A percentile compares a stretch with the other conserved stretches of the same genome.
phyloP scores from a whole-genome alignment of 345 rosid species.

The Capsella bursapastoris region DNA sequence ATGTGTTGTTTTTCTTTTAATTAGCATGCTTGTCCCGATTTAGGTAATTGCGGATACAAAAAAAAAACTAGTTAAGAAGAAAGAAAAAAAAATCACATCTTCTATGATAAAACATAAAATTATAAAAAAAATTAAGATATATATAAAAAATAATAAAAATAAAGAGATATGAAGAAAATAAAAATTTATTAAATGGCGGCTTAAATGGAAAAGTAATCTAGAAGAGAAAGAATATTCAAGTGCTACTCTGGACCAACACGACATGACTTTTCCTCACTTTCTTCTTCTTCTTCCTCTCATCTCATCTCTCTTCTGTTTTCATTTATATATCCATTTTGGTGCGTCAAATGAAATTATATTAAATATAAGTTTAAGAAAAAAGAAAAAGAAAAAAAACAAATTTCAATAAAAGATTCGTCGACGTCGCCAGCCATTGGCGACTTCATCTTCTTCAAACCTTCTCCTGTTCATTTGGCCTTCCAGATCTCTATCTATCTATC shows the following conservation, averaged over 20 bases:
- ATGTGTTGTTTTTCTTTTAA: too few relatives aligned
- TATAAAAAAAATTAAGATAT: too few relatives aligned
- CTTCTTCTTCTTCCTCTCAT: conserved; percentile 13
- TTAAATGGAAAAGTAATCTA: background rate
- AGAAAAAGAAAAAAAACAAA: background rate
- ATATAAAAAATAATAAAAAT: too few relatives aligned
- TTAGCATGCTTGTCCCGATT: background rate
- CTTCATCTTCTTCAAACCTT: conserved; percentile 39
- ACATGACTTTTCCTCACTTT: conserved; percentile 42
- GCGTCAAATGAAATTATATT: conserved; percentile 7
- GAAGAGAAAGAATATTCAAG: conserved; percentile 20
- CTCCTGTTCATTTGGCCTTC: conserved; percentile 22
- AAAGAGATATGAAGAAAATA: too few relatives aligned
- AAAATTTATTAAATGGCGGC: background rate
- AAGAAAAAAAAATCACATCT: too few relatives aligned
- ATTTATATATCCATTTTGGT: background rate
- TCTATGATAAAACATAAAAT: too few relatives aligned
- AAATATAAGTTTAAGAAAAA: background rate
- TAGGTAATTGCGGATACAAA: background rate
- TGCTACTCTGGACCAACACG: conserved; percentile 44
- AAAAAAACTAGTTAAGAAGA: too few relatives aligned
- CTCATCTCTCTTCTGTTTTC: background rate
- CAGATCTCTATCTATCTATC: conserved; percentile 30
- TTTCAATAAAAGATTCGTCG: conserved; percentile 38
- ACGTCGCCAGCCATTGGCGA: conserved; percentile 51